phyloP scores from a whole-genome alignment of 257 asterid genomes.

The Scutellaria minor region DNA sequence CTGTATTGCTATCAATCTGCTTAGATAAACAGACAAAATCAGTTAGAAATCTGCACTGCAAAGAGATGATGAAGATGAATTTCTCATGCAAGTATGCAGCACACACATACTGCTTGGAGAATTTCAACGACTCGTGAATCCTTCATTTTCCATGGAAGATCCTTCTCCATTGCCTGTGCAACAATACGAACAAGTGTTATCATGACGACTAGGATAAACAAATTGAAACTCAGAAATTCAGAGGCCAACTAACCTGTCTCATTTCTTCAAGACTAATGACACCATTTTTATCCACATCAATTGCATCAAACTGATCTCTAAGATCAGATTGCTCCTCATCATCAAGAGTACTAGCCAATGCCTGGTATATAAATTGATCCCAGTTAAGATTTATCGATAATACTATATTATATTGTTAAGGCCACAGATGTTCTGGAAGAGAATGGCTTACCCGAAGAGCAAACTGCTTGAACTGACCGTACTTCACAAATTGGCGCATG shows the following conservation, averaged over 20 bases:
- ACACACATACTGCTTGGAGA: conserved; percentile 85
- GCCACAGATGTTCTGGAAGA: conserved; percentile 12
- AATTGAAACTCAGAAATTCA: conserved; percentile 17
- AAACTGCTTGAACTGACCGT: conserved; percentile 91
- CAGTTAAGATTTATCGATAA: background rate
- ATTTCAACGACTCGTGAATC: conserved; percentile 93
- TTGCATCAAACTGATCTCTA: conserved; percentile 94
- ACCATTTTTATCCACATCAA: conserved; percentile 95
- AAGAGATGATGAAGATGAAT: background rate
- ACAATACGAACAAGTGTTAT: conserved; percentile 23
- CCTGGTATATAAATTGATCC: conserved; percentile 51
- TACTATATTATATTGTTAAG: background rate
- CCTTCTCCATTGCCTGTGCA: conserved; percentile 89
- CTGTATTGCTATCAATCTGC: conserved; percentile 96
- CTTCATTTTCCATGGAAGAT: conserved; percentile 97
- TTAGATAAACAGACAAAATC: conserved; percentile 25
- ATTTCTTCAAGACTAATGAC: conserved; percentile 96
- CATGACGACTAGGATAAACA: conserved; percentile 1
- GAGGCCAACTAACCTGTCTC: conserved; percentile 74
- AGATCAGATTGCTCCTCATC: conserved; percentile 88
- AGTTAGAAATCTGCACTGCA: conserved; percentile 18
- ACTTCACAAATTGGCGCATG: conserved; percentile 94
- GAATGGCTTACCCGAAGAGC: conserved; percentile 79
- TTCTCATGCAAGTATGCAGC: background rate
- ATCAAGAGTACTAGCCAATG: conserved; percentile 92